Conservation (phyloP, 2,329 filamentous ascomycete species). For the Piedraia hortae region DNA sequence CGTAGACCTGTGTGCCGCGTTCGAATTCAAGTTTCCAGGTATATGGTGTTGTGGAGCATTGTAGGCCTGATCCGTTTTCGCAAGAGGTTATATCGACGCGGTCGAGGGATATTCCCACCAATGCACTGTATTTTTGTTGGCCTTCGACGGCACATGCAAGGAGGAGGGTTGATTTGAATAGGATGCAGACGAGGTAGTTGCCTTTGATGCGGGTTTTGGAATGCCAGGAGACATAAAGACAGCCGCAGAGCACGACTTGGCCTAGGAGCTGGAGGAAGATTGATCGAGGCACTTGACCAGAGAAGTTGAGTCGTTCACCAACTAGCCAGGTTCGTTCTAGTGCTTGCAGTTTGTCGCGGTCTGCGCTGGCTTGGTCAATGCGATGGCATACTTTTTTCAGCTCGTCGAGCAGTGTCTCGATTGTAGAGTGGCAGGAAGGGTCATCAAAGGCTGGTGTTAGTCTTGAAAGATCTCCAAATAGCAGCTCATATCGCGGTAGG, state of each 20-base stretch:
- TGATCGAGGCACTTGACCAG: slow-evolving; percentile 31
- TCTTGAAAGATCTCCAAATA: slow-evolving; percentile 62
- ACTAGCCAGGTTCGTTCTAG: slow-evolving; percentile 66
- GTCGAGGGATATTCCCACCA: slow-evolving; percentile 43
- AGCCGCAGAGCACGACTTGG: slow-evolving; percentile 54
- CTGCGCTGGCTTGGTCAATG: slow-evolving; percentile 65
- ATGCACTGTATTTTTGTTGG: slow-evolving; percentile 42
- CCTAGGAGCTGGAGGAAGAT: slow-evolving; percentile 49
- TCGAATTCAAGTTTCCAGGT: slow-evolving; percentile 87
- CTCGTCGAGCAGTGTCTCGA: slow-evolving; percentile 43
- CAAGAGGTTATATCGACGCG: slow-evolving; percentile 40
- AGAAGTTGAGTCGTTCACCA: slow-evolving; percentile 54
- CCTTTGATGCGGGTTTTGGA: slow-evolving; percentile 39
- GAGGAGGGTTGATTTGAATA: slow-evolving; percentile 60
- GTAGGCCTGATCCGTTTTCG: slow-evolving; percentile 53
- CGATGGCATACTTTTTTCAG: slow-evolving; percentile 48
- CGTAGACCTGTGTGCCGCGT: slow-evolving; percentile 46
- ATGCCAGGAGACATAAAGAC: slow-evolving; percentile 62
- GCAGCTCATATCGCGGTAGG: slow-evolving; percentile 67
- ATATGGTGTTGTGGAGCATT: slow-evolving; percentile 62
- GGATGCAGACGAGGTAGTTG: slow-evolving; percentile 55
- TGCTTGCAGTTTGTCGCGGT: slow-evolving; percentile 36
- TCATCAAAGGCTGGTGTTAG: slow-evolving; percentile 66
- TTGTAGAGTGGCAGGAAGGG: slow-evolving; percentile 51
- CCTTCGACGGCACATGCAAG: slow-evolving; percentile 39